Base-by-base conservation (phyloP, 345 rosid species). In the Lepidium sativum region DNA sequence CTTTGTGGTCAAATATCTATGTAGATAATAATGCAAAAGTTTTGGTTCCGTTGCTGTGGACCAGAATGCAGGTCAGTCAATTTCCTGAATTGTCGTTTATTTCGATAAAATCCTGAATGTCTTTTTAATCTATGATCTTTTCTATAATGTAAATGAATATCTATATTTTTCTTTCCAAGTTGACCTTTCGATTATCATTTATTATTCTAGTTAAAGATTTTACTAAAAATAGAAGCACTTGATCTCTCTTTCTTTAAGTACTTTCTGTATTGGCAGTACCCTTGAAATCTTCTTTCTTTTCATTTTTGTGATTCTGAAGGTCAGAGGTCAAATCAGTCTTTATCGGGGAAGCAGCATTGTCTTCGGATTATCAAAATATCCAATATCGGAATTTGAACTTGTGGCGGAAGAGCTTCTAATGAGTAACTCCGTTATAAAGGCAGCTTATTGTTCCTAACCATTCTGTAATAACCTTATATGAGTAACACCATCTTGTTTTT, bases 301-400 rank as follows among this genome's bases (percentile, higher is more conserved):
- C n/a, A 31, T 8, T 17, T 41, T 52, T 75, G 55, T 66, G 63
- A 54, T 40, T 81, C 45, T 74, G 59, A 78, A 94, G 99, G 97
- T 94, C 51, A 85, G 96, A 82, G 99, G 99, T 75, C 96, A 94
- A 75, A 81, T 94, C 64, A 85, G 96, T 67, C 77, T 86, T 52
- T 87, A 87, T 70, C 75, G 85, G 57, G 96, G 96, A 70, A 87
- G 96, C 76, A 83, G 83, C 78, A 86, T 94, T 69, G 80, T 79
- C 67, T 94, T 94, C 78, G 99, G 99, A 61, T 76, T 94, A 80
- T 81, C 90, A 44, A 79, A 70, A 17, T 90, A 60, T 72, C 96
- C 99, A 60, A 80, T 90, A 40, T 94, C 99, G 65, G 99, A 94
- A 78, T 94, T 94, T 83, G 99, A 94, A 78, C 96, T 94, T 60